A percentile compares a stretch with the other conserved stretches of the same genome.
phyloP scores from a whole-genome alignment of 805 yeast species.

The Lipomyces oligophaga region DNA sequence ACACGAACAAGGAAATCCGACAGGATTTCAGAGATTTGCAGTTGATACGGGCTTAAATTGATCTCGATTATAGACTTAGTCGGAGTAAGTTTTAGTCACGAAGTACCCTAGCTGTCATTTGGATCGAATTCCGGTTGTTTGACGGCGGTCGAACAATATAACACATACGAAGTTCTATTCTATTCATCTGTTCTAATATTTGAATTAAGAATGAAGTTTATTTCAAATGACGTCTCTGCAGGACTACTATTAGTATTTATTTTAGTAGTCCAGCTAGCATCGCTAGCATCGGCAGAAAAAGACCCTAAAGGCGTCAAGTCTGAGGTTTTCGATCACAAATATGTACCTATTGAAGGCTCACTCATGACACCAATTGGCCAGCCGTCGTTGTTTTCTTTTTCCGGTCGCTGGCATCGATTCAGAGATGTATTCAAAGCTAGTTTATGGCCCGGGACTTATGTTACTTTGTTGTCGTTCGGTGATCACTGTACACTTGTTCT shows the following conservation, averaged over 20 bases:
- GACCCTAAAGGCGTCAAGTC: slow-evolving; percentile 21
- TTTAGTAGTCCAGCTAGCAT: background rate
- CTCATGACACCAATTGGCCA: slow-evolving; percentile 23
- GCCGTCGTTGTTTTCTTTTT: slow-evolving; percentile 21
- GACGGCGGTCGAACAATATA: too few species aligned
- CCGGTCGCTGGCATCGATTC: slow-evolving; percentile 27
- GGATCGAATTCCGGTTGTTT: too few species aligned
- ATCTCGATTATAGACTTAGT: too few species aligned
- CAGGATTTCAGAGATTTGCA: too few species aligned
- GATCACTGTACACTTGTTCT: slow-evolving; percentile 22
- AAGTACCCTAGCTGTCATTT: too few species aligned
- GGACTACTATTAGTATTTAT: background rate
- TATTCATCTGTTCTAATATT: too few species aligned
- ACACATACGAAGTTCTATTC: too few species aligned
- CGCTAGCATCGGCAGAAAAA: background rate
- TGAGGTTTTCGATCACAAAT: slow-evolving; percentile 20
- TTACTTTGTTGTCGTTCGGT: slow-evolving; percentile 23
- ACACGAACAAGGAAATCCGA: too few species aligned
- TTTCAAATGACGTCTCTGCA: background rate
- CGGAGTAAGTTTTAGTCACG: too few species aligned
- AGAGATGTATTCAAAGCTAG: slow-evolving; percentile 23
- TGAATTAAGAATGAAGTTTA: too few species aligned
- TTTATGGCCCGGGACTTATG: slow-evolving; percentile 27
- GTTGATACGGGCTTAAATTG: too few species aligned
- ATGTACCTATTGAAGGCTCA: slow-evolving; percentile 17